Evolutionary conservation across 768 basidiomycete genomes (phyloP).

Genomic region (Russula sp.): DNA sequence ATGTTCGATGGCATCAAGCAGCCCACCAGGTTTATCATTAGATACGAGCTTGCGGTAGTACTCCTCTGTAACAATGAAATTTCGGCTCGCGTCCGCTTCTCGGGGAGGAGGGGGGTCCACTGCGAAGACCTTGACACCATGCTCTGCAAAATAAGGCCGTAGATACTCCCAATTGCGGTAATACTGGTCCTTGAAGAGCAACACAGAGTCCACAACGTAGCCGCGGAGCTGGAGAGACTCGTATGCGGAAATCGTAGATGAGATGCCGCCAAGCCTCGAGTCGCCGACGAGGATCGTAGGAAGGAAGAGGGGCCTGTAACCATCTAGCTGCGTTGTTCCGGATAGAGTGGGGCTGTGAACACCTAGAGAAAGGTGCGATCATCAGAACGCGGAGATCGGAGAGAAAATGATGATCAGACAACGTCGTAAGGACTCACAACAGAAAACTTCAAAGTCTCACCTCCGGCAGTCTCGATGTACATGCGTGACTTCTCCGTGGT

Average conservation of each 20-base stretch:
- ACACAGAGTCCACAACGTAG: conserved; percentile 75
- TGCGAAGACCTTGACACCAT: conserved; percentile 48
- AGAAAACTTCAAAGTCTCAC: conserved; percentile 37
- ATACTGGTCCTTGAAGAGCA: conserved; percentile 80
- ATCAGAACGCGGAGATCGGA: conserved; percentile 9
- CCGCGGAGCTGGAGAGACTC: conserved; percentile 89
- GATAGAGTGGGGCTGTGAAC: conserved; percentile 87
- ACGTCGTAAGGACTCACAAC: conserved; percentile 13
- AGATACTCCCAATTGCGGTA: conserved; percentile 88
- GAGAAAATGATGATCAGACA: not conserved
- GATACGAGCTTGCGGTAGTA: conserved; percentile 60
- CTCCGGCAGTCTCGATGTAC: conserved; percentile 95
- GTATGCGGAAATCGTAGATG: conserved; percentile 85
- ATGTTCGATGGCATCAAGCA: conserved; percentile 44
- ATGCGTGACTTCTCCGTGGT: conserved; percentile 40
- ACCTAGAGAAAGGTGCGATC: conserved; percentile 38
- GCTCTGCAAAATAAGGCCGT: conserved; percentile 66
- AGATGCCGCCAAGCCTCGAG: conserved; percentile 88
- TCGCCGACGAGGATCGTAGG: conserved; percentile 87
- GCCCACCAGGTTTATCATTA: conserved; percentile 28
- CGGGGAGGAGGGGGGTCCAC: conserved; percentile 53
- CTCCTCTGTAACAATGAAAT: conserved; percentile 47
- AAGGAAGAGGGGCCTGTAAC: conserved; percentile 79
- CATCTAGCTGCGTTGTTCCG: conserved; percentile 76
- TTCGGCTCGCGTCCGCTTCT: conserved; percentile 35